Evolutionary conservation across 208 protist genomes (phyloP), one percentile per base, ranked within the genome.

Genomic region (Acanthamoeba sp.): DNA sequence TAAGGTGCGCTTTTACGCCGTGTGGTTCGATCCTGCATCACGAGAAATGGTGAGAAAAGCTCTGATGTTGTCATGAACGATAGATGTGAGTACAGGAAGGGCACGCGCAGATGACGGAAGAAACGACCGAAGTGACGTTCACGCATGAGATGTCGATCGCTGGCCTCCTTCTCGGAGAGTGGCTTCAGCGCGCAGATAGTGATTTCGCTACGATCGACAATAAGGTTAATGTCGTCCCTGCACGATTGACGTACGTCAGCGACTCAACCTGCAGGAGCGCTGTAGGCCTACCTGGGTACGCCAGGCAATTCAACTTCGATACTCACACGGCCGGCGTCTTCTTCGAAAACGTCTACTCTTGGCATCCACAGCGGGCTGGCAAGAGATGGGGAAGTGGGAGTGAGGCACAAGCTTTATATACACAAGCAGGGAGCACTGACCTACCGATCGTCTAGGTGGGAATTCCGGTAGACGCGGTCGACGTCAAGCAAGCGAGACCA

Each of bases 101-200:
- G 78, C 42, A 87, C 3, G 2, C n/a, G 5, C 12, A 87, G 22
- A 38, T 29, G 78, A 7, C 78, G 40, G 29, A 62, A 87, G 78
- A 87, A 87, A 0, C 78, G 78, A 59, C 78, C 78, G 24, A 87
- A 87, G 45, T 87, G 78, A 3, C 78, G 78, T 24, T 87, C 78
- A 22, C 29, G 42, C 78, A 87, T 59, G 32, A 50, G 24, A 20
- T 87, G 45, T 0, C 36, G 5, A 12, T 22, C 78, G 0, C 48
- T 18, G 7, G 24, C n/a, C 24, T 87, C 78, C 36, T 87, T 87
- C 27, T 10, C 5, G 14, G 78, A 59, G 32, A n/a, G 78, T 22
- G 78, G 78, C 78, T 87, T 87, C 0, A 87, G 45, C 1, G 78
- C 78, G 22, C 78, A 87, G 24, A 87, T 87, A 0, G 78, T 87